Base-by-base conservation (phyloP, 108 stramenopile genomes). In the Skeletonema menzelii region DNA sequence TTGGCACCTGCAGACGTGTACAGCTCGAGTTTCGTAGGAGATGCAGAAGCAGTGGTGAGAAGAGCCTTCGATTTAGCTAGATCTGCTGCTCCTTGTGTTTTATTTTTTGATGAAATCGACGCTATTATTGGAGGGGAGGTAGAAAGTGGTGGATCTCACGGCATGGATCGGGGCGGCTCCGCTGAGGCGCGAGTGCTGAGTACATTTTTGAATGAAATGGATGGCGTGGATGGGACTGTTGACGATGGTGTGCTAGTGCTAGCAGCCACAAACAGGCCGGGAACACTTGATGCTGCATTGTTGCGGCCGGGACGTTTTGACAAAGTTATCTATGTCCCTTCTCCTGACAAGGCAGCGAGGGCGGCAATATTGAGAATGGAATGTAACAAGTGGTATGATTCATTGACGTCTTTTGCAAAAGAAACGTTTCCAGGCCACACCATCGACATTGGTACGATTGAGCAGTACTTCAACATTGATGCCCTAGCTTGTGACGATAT, bases 81-180 rank as follows among this genome's bases (percentile, higher is more conserved):
- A 59, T 86, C 95, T 11, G 95, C 97, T 11, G 86, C 96, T 3
- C 99, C 99, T 0, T 97, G 97, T 77, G 84, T 99, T 49, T 77
- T 99, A 47, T 99, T 99, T 77, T 99, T 99, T 76, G 99, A 99
- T 77, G 99, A 99, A 79, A 90, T 99, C 55, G 99, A 99, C 83
- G 89, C 97, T 14, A 95, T 99, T 58, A 86, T 97, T 67, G 88
- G 83, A 1, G 58, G 70, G 22, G 69, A 75, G 8, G 65, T 58
- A 20, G 66, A 56, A 27, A 59, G 20, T 34, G 32, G 63, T 59
- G 67, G 89, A 66, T 42, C 71, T 31, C 63, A 80, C 49, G 86
- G 91, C 11, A 85, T 87, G 86, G 78, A 83, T 26, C 86, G 95
- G 6, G 92, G 91, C 5, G 79, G 76, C 32, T 92, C 91, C 15